Conservation (phyloP, 2,329 filamentous ascomycete genomes). For the Exophiala bonariae region DNA sequence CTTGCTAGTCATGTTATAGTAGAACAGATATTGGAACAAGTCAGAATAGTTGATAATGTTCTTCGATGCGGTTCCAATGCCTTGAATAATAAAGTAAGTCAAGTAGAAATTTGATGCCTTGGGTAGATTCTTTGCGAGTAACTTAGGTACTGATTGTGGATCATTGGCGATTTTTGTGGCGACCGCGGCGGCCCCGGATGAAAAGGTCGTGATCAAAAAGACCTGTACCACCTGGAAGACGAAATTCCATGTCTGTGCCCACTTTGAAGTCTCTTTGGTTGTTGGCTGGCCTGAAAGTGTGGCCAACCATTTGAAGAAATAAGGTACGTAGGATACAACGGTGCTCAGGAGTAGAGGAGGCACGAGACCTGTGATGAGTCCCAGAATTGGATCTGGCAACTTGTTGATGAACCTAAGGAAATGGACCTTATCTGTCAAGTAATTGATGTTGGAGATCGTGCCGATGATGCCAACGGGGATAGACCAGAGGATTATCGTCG, state of each 20-base stretch:
- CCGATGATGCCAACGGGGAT: conserved; percentile 77
- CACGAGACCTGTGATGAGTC: conserved; percentile 79
- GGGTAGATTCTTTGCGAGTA: conserved; percentile 75
- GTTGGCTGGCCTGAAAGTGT: conserved; percentile 79
- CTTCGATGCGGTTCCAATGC: conserved; percentile 62
- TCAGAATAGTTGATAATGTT: conserved; percentile 25
- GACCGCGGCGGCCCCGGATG: conserved; percentile 70
- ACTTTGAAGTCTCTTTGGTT: conserved; percentile 75
- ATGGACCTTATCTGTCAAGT: conserved; percentile 51
- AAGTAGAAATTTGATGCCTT: conserved; percentile 93
- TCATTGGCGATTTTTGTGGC: conserved; percentile 64
- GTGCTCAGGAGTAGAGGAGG: conserved; percentile 73
- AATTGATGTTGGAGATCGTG: conserved; percentile 80
- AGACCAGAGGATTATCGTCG: conserved; percentile 84
- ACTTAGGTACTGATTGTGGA: conserved; percentile 61
- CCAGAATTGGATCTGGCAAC: conserved; percentile 69
- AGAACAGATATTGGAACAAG: conserved; percentile 55
- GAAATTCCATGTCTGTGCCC: conserved; percentile 89
- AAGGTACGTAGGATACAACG: conserved; percentile 85
- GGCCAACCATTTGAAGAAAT: conserved; percentile 80
- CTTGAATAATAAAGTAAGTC: conserved; percentile 91
- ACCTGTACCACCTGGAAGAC: conserved; percentile 73
- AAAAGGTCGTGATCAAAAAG: conserved; percentile 81
- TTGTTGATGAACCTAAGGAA: conserved; percentile 75
- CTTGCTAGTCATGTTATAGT: conserved; percentile 29